phyloP scores from a whole-genome alignment of 192 early-diverging fungal species.

The Backusella morwellensis region DNA sequence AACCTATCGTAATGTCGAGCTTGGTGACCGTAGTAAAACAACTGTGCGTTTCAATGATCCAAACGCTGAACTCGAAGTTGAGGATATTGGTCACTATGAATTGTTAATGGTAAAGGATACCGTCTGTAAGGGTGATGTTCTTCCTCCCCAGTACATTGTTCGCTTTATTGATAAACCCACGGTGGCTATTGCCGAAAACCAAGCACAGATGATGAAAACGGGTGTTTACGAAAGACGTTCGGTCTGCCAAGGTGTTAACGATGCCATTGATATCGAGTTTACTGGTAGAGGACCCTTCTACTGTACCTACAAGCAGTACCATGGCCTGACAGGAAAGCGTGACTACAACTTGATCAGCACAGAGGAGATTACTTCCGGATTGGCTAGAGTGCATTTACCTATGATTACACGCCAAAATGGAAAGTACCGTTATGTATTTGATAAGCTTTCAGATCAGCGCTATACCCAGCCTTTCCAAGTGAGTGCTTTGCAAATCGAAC shows the following conservation, averaged over 20 bases:
- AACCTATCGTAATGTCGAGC: slow-evolving; percentile 31
- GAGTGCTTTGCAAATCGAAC: slow-evolving; percentile 29
- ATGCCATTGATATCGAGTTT: slow-evolving; percentile 33
- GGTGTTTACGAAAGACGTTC: slow-evolving; percentile 25
- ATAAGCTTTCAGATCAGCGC: slow-evolving; percentile 35
- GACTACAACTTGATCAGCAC: not conserved
- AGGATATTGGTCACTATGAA: slow-evolving; percentile 38
- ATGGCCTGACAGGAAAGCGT: not conserved
- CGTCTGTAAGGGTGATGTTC: slow-evolving; percentile 39
- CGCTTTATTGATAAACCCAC: slow-evolving; percentile 29
- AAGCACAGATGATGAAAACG: slow-evolving; percentile 4
- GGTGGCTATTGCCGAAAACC: slow-evolving; percentile 22
- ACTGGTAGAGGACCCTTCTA: slow-evolving; percentile 35
- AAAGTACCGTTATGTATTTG: slow-evolving; percentile 35
- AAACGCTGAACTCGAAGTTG: slow-evolving; percentile 29
- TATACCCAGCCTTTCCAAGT: slow-evolving; percentile 25
- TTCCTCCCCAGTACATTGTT: slow-evolving; percentile 21
- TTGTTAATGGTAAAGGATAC: slow-evolving; percentile 40
- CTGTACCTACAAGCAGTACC: slow-evolving; percentile 20
- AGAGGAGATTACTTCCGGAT: slow-evolving; percentile 29
- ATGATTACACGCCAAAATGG: slow-evolving; percentile 33
- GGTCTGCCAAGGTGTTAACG: slow-evolving; percentile 37
- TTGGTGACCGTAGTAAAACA: not conserved
- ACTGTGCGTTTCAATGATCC: slow-evolving; percentile 22
- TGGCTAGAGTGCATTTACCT: slow-evolving; percentile 26